Evolutionary conservation across 148 eudicot species (phyloP).

Genomic region (Agrostemma githago): DNA sequence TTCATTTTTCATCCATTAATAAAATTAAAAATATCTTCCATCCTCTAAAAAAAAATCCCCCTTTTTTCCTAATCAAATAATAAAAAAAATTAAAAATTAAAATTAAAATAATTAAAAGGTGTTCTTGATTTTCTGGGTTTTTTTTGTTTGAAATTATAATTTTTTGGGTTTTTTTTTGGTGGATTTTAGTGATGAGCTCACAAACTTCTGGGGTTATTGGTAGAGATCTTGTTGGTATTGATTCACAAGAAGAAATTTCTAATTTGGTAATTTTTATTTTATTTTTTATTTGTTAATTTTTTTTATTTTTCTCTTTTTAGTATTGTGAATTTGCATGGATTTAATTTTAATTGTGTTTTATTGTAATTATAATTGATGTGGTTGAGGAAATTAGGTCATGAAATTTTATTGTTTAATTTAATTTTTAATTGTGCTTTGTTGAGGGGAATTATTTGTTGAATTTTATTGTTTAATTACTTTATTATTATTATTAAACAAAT

Average conservation of each 20-base stretch:
- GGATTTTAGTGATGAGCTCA: slow-evolving; percentile 21
- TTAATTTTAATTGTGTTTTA: neutral
- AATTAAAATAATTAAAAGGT: too few relatives aligned
- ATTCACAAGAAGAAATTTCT: slow-evolving; percentile 31
- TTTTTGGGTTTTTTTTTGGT: neutral
- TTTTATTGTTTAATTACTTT: too few relatives aligned
- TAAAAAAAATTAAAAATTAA: neutral
- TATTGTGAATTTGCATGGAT: neutral
- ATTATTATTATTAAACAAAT: too few relatives aligned
- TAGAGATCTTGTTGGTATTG: slow-evolving; percentile 15
- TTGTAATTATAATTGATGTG: neutral
- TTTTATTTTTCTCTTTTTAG: neutral
- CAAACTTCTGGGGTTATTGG: slow-evolving; percentile 26
- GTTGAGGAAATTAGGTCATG: neutral
- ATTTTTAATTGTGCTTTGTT: neutral
- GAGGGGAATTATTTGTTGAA: neutral
- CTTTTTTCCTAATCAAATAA: too few relatives aligned
- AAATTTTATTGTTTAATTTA: too few relatives aligned
- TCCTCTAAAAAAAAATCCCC: too few relatives aligned
- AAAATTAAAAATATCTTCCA: too few relatives aligned
- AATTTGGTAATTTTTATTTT: neutral
- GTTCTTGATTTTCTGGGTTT: neutral
- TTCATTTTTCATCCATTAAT: neutral
- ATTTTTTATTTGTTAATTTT: neutral
- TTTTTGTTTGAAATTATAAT: too few relatives aligned